Percentiles rank a stretch among this genome's conserved stretches.
These are phyloP conservation scores for Corylus heterophylla DNA, from an alignment of 306 rosid species.

Conservation along the genomic window DNA sequence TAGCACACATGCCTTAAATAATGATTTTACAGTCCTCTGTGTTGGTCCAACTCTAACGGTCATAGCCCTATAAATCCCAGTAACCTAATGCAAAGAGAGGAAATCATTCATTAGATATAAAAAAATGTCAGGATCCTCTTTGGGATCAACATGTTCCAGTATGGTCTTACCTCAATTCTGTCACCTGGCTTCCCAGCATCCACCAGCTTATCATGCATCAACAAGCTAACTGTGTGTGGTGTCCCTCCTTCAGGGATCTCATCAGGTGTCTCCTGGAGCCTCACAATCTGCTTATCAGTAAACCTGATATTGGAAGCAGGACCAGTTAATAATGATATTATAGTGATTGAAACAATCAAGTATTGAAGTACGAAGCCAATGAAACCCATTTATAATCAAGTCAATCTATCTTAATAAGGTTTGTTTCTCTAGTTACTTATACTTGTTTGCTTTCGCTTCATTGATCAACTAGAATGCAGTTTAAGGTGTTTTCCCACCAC, in stretches of 20 bases:
- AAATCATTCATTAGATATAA: slow-evolving; percentile 16
- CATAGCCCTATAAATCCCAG: slow-evolving; percentile 97
- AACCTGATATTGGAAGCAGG: slow-evolving; percentile 53
- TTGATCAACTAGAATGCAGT: background rate
- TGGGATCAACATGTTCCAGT: slow-evolving; percentile 8
- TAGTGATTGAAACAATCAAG: slow-evolving; percentile 9
- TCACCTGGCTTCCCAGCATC: slow-evolving; percentile 97
- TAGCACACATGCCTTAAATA: slow-evolving; percentile 64
- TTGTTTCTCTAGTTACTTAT: background rate
- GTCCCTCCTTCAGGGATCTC: slow-evolving; percentile 99
- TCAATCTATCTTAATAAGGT: background rate
- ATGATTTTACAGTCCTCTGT: slow-evolving; percentile 93
- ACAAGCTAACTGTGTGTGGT: slow-evolving; percentile 94
- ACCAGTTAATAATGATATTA: slow-evolving; percentile 13
- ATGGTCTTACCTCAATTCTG: slow-evolving; percentile 80
- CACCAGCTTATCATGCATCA: slow-evolving; percentile 94
- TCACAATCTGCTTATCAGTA: slow-evolving; percentile 93
- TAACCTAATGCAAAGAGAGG: slow-evolving; percentile 56
- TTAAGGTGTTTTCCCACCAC: slow-evolving; percentile 9
- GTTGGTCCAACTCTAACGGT: slow-evolving; percentile 91
- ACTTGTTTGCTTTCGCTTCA: background rate
- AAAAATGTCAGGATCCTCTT: background rate
- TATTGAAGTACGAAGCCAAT: background rate
- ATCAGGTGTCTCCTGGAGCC: slow-evolving; percentile 97
- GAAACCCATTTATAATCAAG: background rate